Evolutionary conservation across 805 yeast species (phyloP).

Genomic region (Lipomyces sp.): DNA sequence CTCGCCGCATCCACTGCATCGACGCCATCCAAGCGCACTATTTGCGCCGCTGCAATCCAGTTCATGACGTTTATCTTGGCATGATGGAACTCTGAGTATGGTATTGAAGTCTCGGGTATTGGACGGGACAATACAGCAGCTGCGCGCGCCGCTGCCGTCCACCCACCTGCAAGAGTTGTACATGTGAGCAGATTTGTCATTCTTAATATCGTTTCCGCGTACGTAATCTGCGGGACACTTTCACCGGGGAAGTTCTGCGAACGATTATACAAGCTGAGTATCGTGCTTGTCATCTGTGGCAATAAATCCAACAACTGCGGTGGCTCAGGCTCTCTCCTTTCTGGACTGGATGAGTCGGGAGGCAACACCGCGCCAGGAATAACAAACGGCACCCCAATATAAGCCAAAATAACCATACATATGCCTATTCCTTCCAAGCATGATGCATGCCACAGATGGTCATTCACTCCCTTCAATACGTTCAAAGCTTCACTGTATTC

Average conservation of each 20-base stretch:
- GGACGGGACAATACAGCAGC: constrained; percentile 53
- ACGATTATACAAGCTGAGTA: constrained; percentile 48
- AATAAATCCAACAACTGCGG: constrained; percentile 37
- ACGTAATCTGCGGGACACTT: constrained; percentile 79
- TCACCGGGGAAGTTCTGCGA: constrained; percentile 69
- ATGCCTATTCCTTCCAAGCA: constrained; percentile 82
- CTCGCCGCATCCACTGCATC: constrained; percentile 42
- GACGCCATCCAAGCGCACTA: constrained; percentile 31
- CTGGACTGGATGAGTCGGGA: constrained; percentile 14
- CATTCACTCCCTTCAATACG: constrained; percentile 64
- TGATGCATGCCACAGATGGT: constrained; percentile 85
- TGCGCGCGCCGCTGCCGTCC: constrained; percentile 51
- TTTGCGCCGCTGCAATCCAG: constrained; percentile 35
- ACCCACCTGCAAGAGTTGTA: constrained; percentile 55
- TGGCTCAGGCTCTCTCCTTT: constrained; percentile 20
- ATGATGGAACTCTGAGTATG: constrained; percentile 14
- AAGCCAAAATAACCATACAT: constrained; percentile 63
- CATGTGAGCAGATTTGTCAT: constrained; percentile 63
- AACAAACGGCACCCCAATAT: constrained; percentile 55
- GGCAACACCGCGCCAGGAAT: constrained; percentile 44
- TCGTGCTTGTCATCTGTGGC: constrained; percentile 35
- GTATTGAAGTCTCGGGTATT: constrained; percentile 26
- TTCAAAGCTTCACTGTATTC: constrained; percentile 75
- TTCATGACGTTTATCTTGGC: constrained; percentile 37
- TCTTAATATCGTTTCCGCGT: constrained; percentile 71